Evolutionary conservation across 129 eudicot genomes (phyloP).

Genomic region (Centrapalus pauciflorus): DNA sequence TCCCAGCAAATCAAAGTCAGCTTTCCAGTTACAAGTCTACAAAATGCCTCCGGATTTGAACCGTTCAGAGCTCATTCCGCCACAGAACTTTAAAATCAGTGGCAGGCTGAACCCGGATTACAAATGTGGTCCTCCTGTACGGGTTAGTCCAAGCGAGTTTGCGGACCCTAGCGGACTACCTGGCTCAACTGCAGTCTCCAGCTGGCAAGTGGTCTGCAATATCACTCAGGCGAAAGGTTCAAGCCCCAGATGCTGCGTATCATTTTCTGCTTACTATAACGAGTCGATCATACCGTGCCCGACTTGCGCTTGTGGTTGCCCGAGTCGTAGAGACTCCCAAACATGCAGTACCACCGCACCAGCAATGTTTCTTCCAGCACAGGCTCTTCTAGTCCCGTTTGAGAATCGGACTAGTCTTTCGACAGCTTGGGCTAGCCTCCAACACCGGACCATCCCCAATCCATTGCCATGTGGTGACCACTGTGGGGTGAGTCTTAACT

Average conservation of each 20-base stretch:
- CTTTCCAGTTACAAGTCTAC: constrained; percentile 60
- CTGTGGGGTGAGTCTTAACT: constrained; percentile 92
- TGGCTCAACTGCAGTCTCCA: constrained; percentile 57
- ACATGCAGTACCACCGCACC: constrained; percentile 65
- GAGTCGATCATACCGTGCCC: constrained; percentile 87
- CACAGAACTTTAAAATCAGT: constrained; percentile 72
- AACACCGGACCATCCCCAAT: constrained; percentile 51
- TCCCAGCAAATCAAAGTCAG: constrained; percentile 71
- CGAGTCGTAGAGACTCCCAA: constrained; percentile 22
- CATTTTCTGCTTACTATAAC: constrained; percentile 82
- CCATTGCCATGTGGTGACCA: constrained; percentile 78
- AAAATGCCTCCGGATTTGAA: constrained; percentile 93
- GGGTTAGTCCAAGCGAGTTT: constrained; percentile 71
- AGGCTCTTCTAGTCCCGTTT: constrained; percentile 78
- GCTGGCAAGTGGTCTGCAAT: constrained; percentile 97
- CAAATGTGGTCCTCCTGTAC: constrained; percentile 81
- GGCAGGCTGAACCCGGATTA: constrained; percentile 89
- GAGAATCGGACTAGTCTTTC: constrained; percentile 60
- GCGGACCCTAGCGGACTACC: constrained; percentile 50
- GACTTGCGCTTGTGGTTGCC: constrained; percentile 98
- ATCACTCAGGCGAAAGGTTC: constrained; percentile 62
- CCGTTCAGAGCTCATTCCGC: constrained; percentile 71
- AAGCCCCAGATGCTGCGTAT: constrained; percentile 84
- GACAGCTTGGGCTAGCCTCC: constrained; percentile 74
- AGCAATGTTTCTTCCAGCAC: constrained; percentile 77